Percentiles rank a stretch among this genome's conserved stretches.
These are phyloP conservation scores for Calycina herbarum DNA, from an alignment of 2,329 filamentous ascomycete genomes.

Conservation along the genomic window DNA sequence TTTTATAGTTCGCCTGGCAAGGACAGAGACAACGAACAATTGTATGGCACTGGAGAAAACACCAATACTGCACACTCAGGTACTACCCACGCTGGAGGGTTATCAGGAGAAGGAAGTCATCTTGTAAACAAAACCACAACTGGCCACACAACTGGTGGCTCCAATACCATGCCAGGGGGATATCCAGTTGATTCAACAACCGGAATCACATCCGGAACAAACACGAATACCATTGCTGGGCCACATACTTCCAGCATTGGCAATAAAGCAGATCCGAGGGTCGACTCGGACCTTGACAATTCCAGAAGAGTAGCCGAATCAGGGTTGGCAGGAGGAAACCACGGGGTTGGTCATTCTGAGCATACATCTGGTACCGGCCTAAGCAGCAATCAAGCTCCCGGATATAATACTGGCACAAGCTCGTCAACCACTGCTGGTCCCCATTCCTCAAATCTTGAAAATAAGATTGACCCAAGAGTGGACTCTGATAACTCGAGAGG, in stretches of 20 bases:
- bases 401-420: neutral
- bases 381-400: neutral
- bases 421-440: neutral
- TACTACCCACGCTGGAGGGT: neutral
- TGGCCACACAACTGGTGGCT: constrained; percentile 6
- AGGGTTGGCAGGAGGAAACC: neutral
- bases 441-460: neutral
- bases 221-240: neutral
- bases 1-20: neutral
- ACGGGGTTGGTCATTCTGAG: neutral
- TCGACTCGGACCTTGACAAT: too few species aligned
- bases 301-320: neutral
- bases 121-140: constrained; percentile 8
- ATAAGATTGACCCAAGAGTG: neutral
- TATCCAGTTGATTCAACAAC: neutral
- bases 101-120: constrained; percentile 16
- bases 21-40: constrained; percentile 2
- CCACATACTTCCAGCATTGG: neutral
- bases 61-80: constrained; percentile 1
- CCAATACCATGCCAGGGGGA: constrained; percentile 2
- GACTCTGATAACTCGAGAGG: neutral
- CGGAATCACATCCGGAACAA: neutral
- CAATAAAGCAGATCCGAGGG: too few species aligned
- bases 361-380: too few species aligned
- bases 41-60: neutral